Evolutionary conservation across 2,329 filamentous ascomycete species (phyloP), one percentile per base, ranked within the genome.

Genomic region (Tricladium varicosporioides): DNA sequence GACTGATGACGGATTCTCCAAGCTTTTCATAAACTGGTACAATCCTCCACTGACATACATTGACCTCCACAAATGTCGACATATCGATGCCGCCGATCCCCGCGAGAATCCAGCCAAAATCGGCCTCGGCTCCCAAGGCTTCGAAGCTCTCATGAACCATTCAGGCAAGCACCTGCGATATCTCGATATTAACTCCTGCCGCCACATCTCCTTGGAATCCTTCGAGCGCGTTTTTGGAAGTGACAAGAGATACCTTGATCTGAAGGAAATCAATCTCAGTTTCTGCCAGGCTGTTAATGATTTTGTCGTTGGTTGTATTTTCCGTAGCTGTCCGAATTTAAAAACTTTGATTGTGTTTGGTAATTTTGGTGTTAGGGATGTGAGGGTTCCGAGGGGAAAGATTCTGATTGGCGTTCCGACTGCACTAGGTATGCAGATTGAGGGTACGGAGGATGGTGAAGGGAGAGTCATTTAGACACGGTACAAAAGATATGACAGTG

Each of bases 131-230:
- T 87, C 85, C 0, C 74, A 81, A 5, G 92, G 89, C 0, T 93
- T 97, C 74, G 77, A 80, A 62, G 89, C 91, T 0, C 74, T 97
- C 45, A 96, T 97, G 90, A 75, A 77, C 0, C 93, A 97, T 69
- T 96, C 92, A 0, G 89, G 90, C 3, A 69, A 74, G 1, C 77
- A 74, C 10, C 73, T 97, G 1, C 78, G 80, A 58, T 76, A 81
- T 43, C 76, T 97, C 33, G 89, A 95, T 67, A 77, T 97, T n/a
- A 83, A 90, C 13, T 89, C 88, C 0, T 96, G 91, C 69, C 87
- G 93, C 2, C 88, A 96, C 70, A 92, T 97, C 61, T 81, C 84
- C 1, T 78, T 81, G 33, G 75, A 81, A 14, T 85, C 89, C 0
- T 92, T 96, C 58, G 84, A 90, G 60, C 80, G 86, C 9, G 86